Base-by-base conservation (phyloP, 371 early-diverging fungal species). In the Mortierella sp. region DNA sequence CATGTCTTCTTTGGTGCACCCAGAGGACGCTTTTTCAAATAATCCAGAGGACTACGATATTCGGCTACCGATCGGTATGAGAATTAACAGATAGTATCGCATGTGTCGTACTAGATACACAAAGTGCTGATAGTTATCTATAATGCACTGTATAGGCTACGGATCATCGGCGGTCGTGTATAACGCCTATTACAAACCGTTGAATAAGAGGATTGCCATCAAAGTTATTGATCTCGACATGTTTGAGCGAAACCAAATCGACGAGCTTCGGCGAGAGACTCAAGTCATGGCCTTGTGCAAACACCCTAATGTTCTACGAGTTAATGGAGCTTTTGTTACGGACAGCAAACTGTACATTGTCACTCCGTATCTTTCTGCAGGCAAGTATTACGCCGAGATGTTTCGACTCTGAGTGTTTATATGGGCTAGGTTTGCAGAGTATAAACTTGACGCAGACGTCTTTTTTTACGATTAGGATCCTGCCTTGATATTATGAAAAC, bases 171-270 rank as follows among this genome's bases (percentile, higher is more conserved):
- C 96, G 0, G 87, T 93, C 24, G 97, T 96, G 0, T 95, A 94
- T 84, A 86, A 87, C 63, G 96, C 96, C 16, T 85, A 87, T 61
- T 96, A 94, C 77, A 92, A 89, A 64, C 96, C 96, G 10, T 55
- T 87, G 28, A 88, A 90, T 59, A 90, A 88, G 76, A 83, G 87
- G 52, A 94, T 97, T 10, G 95, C 95, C 24, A 87, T 96, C 43
- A 97, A 97, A 76, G 90, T 95, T 83, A 95, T 97, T 76, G 96
- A 97, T 77, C 79, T 97, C 75, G 97, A 97, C 79, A 88, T 91
- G 91, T 97, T 97, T 89, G 96, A 96, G 73, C 88, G 96, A n/a
- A 94, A 96, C 83, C 97, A 97, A 83, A 97, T 97, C 68, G 97
- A 96, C 74, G 96, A 96, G 82, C 89, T 97, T 63, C 77, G 97